Conservation (phyloP, 805 yeast species). For the Ogataea nakhonphanomensis region DNA sequence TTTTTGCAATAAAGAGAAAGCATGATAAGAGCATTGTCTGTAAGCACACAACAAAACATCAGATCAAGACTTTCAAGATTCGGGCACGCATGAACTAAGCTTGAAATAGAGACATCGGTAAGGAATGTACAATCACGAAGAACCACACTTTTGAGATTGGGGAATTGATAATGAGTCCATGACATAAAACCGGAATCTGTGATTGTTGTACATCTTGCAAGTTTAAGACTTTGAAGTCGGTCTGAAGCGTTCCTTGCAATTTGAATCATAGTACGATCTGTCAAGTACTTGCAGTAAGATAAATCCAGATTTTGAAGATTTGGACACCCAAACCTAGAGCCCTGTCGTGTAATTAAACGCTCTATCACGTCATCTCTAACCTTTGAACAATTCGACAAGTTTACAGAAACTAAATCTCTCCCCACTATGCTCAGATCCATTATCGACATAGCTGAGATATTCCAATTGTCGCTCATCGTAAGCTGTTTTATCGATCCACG, state of each 20-base stretch:
- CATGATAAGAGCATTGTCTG: conserved; percentile 66
- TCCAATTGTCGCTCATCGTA: conserved; percentile 71
- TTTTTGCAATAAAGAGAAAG: conserved; percentile 63
- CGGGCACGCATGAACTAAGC: conserved; percentile 60
- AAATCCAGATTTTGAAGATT: conserved; percentile 51
- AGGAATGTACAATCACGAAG: conserved; percentile 73
- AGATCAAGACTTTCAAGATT: conserved; percentile 54
- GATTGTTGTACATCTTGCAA: conserved; percentile 74
- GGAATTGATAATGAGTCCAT: conserved; percentile 59
- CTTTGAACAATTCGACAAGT: conserved; percentile 68
- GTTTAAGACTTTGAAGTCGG: conserved; percentile 52
- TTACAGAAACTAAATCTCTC: conserved; percentile 52
- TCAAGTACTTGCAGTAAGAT: conserved; percentile 73
- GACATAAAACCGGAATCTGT: conserved; percentile 69
- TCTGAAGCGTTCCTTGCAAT: conserved; percentile 57
- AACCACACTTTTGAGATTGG: conserved; percentile 48
- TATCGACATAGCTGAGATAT: conserved; percentile 74
- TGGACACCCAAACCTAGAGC: conserved; percentile 49
- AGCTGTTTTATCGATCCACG: conserved; percentile 53
- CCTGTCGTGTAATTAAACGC: conserved; percentile 57
- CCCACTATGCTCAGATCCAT: conserved; percentile 75
- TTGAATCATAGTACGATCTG: conserved; percentile 64
- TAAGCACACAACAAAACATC: conserved; percentile 72
- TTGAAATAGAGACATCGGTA: conserved; percentile 59
- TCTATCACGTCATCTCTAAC: conserved; percentile 70